A percentile compares a stretch with the other conserved stretches of the same genome.
phyloP scores from a whole-genome alignment of 73 alveolate species.

The Paramecium pentaurelia region DNA sequence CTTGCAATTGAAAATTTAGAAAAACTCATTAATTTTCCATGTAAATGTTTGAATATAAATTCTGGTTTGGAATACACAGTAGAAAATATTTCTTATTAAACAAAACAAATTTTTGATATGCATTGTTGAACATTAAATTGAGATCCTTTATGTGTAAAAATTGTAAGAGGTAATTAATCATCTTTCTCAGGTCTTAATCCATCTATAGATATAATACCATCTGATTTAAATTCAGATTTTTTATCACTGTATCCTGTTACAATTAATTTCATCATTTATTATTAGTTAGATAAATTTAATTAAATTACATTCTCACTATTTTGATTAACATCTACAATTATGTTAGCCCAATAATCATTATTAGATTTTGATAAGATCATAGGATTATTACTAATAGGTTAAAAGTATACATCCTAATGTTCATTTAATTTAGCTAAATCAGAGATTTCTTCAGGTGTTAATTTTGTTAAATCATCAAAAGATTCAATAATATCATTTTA shows the following conservation, averaged over 20 bases:
- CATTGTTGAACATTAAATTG: conserved; percentile 2
- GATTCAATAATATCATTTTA: not conserved
- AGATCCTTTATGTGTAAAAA: not conserved
- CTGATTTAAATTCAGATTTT: not conserved
- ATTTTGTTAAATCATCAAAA: not conserved
- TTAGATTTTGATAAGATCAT: not conserved
- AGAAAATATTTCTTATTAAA: not conserved
- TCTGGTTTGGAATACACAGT: conserved; percentile 1
- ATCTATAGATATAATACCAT: not conserved
- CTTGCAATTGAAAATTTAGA: not conserved
- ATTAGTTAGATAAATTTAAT: not conserved
- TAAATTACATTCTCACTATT: not conserved
- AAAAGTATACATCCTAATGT: not conserved
- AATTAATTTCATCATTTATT: not conserved
- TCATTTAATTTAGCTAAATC: conserved; percentile 32
- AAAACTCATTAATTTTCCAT: not conserved
- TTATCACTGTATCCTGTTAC: not conserved
- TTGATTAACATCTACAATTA: not conserved
- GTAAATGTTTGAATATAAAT: not conserved
- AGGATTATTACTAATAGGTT: not conserved
- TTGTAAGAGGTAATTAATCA: not conserved
- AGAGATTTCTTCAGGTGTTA: not conserved
- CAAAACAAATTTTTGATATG: not conserved
- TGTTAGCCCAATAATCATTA: not conserved
- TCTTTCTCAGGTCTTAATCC: not conserved